Conservation (phyloP, 108 stramenopile genomes). For the Fragilariopsis cylindrus region DNA sequence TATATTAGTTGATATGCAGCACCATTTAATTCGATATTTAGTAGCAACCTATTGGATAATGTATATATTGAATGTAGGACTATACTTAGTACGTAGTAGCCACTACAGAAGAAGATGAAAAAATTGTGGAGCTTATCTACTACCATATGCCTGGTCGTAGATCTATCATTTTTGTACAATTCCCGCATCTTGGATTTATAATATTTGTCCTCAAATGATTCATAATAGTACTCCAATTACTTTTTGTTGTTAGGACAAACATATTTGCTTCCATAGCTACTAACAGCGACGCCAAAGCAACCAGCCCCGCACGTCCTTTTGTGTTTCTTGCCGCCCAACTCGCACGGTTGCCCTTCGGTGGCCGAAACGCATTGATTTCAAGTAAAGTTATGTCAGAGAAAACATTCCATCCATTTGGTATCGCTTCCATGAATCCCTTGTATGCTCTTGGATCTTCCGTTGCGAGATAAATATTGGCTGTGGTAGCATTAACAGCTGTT, state of each 20-base stretch:
- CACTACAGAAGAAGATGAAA: too few relatives aligned
- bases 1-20: too few relatives aligned
- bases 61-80: too few relatives aligned
- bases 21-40: too few relatives aligned
- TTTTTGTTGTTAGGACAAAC: constrained; percentile 56
- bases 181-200: constrained; percentile 47
- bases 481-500: background rate
- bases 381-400: constrained; percentile 44
- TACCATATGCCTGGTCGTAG: constrained; percentile 49
- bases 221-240: constrained; percentile 61
- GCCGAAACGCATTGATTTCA: constrained; percentile 50
- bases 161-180: constrained; percentile 46
- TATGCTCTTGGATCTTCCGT: constrained; percentile 59
- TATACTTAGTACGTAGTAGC: too few relatives aligned
- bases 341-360: constrained; percentile 48
- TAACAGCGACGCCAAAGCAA: constrained; percentile 49
- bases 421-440: constrained; percentile 37
- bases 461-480: constrained; percentile 54
- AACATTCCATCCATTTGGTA: constrained; percentile 40
- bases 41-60: too few relatives aligned
- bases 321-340: constrained; percentile 46
- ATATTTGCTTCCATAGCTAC: constrained; percentile 57
- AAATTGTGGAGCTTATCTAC: too few relatives aligned
- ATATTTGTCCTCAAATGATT: constrained; percentile 49
- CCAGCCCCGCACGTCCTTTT: constrained; percentile 50